Evolutionary conservation across 2,329 filamentous ascomycete genomes (phyloP).

Genomic region (Colletotrichum sp.): DNA sequence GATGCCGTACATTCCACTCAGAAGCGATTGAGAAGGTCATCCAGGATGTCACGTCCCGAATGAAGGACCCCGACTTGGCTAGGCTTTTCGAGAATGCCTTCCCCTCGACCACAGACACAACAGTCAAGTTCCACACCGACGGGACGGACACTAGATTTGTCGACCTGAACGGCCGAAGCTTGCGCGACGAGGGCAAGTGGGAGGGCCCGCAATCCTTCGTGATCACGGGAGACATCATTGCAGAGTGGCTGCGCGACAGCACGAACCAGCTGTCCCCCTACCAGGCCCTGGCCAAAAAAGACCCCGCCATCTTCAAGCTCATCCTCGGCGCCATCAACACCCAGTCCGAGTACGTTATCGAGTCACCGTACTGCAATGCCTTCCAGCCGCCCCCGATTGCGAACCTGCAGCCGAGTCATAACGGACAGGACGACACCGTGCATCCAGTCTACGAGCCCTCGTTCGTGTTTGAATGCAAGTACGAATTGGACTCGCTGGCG

Average conservation of each 20-base stretch:
- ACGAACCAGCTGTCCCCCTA: slow-evolving; percentile 95
- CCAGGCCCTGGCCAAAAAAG: slow-evolving; percentile 81
- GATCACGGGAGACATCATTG: slow-evolving; percentile 91
- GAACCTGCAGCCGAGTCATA: slow-evolving; percentile 72
- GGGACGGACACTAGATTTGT: slow-evolving; percentile 45
- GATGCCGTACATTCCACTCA: slow-evolving; percentile 90
- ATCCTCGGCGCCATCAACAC: slow-evolving; percentile 96
- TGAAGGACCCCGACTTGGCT: slow-evolving; percentile 87
- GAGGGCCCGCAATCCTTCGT: slow-evolving; percentile 89
- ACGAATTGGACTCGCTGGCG: slow-evolving; percentile 94
- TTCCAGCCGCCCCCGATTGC: slow-evolving; percentile 94
- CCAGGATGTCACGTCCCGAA: slow-evolving; percentile 75
- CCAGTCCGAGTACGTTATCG: slow-evolving; percentile 92
- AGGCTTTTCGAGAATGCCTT: slow-evolving; percentile 95
- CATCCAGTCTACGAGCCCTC: slow-evolving; percentile 86
- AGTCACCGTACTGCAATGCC: slow-evolving; percentile 96
- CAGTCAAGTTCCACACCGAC: slow-evolving; percentile 84
- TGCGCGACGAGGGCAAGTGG: slow-evolving; percentile 69
- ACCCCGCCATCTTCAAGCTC: slow-evolving; percentile 77
- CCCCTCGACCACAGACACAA: slow-evolving; percentile 90
- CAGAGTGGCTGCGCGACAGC: slow-evolving; percentile 90
- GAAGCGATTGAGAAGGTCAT: slow-evolving; percentile 89
- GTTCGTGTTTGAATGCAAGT: slow-evolving; percentile 97
- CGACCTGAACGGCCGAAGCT: slow-evolving; percentile 26
- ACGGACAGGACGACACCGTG: slow-evolving; percentile 83